Evolutionary conservation across 768 basidiomycete species (phyloP), one percentile per base, ranked within the genome.

Genomic region (Tricholoma hemisulphureum): DNA sequence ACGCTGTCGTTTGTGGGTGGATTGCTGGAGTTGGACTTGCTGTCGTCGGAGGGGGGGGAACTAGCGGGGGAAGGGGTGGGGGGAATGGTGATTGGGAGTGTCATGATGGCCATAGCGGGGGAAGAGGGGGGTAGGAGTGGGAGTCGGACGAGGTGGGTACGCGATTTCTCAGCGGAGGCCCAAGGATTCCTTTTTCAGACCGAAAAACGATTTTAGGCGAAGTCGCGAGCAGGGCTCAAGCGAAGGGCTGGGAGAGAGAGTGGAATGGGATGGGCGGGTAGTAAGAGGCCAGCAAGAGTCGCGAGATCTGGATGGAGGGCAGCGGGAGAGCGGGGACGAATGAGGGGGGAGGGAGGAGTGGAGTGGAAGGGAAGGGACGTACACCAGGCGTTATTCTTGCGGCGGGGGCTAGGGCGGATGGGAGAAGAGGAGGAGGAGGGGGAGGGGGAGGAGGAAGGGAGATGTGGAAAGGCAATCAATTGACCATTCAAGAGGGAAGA

Each of bases 261-360:
- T 39, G 13, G 37, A 39, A 35, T 61, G 59, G 62, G 62, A 57
- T 60, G 63, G 74, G 74, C 80, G 88, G 83, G 68, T 65, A 63
- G 73, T 75, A 73, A 80, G 88, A 82, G 77, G 86, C 88, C 89
- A 88, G 81, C 86, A 92, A 93, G 91, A 91, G 91, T 93, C 90
- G 90, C 90, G 90, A 93, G 91, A 83, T 83, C 87, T 91, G 69
- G 21, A 43, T 50, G 51, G 18, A n/a, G 31, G 26, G 0, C 71
- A 70, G 18, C 50, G 62, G 58, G 21, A 65, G 65, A 26, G 49
- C 23, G 11, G 21, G 24, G 2, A 59, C 37, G 57, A 37, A 37
- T 41, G 20, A 21, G 39, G 6, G 23, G 23, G 20, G 6, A 9
- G 6, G 6, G 16, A 18, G 6, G 13, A 39, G 16, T 39, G 3